Conservation (phyloP, 176 grass and related monocot genomes). For the Phoenix dactylifera region DNA sequence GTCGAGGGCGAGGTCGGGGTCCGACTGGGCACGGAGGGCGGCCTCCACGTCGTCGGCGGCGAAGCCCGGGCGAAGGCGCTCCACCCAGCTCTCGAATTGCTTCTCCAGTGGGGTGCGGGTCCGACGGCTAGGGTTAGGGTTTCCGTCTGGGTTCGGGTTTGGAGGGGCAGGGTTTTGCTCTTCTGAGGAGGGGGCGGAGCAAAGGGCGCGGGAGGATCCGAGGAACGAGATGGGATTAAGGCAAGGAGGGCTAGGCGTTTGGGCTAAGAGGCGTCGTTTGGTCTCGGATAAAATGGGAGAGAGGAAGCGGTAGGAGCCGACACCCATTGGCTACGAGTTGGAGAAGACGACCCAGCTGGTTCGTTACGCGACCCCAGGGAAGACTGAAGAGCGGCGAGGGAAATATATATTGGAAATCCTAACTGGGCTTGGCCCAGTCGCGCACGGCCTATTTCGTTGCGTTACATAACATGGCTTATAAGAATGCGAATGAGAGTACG, state of each 20-base stretch:
- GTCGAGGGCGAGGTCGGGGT: constrained; percentile 67
- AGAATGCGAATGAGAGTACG: no score
- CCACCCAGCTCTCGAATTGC: constrained; percentile 83
- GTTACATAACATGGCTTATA: no score
- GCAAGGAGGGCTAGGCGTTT: background rate
- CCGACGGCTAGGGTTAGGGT: constrained; percentile 6
- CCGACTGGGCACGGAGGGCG: constrained; percentile 47
- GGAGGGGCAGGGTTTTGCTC: background rate
- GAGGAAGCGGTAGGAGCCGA: no score
- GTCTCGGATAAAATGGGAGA: no score
- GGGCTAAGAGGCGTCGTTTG: background rate
- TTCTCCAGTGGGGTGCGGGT: constrained; percentile 50
- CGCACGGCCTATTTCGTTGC: no score
- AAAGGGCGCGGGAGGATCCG: constrained; percentile 2
- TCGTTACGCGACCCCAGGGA: no score
- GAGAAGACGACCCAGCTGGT: no score
- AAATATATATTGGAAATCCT: no score
- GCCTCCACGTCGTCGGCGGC: constrained; percentile 41
- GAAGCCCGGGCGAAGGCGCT: constrained; percentile 65
- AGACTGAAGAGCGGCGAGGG: no score
- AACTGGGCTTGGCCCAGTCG: no score
- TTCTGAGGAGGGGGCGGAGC: constrained; percentile 13
- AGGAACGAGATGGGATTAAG: background rate
- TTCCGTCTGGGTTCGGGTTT: background rate
- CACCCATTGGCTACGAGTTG: no score